Evolutionary conservation across 2,329 filamentous ascomycete genomes (phyloP), one percentile per base, ranked within the genome.

Genomic region (Pseudopyricularia javanii): DNA sequence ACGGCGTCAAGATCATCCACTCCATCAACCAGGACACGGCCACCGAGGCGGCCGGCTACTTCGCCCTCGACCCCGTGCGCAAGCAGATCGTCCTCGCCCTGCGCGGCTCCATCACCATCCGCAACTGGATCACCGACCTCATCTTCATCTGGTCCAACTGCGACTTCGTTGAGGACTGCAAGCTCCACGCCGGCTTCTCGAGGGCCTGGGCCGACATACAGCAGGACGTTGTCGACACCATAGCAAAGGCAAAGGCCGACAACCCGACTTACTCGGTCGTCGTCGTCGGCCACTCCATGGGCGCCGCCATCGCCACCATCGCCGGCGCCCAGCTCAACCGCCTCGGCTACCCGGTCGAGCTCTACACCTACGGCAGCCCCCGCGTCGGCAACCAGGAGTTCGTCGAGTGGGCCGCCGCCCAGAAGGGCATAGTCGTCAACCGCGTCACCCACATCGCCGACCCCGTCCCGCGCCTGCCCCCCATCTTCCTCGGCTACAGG

Each of bases 361-460:
- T 86, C 45, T 86, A 82, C 71, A 83, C 78, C 1, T 88, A 77
- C 67, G 85, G 85, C 56, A 73, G 78, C 17, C 85, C 85, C 2
- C 82, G 83, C 47, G 73, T 83, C 17, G 85, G 82, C 55, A 82
- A 85, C 64, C 60, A 63, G 2, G 70, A 64, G 17, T 73, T 85
- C 54, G 74, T 73, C 52, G 61, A 69, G 51, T 83, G 73, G 61
- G 69, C 87, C 55, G 73, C 72, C 7, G 58, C 59, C 49, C 79
- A 83, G 58, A 54, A 67, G 2, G 77, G 78, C 52, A 62, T 62
- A 53, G 37, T 43, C 37, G 75, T 79, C 57, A 83, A 74, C 68
- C 80, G 85, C 56, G 70, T 87, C 51, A 88, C 85, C 1, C 84
- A 89, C 66, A 67, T 66, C 43, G 69, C 76, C 59, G 86, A 90